Conservation (phyloP, 306 rosid genomes). For the Vachellia pachyceras region DNA sequence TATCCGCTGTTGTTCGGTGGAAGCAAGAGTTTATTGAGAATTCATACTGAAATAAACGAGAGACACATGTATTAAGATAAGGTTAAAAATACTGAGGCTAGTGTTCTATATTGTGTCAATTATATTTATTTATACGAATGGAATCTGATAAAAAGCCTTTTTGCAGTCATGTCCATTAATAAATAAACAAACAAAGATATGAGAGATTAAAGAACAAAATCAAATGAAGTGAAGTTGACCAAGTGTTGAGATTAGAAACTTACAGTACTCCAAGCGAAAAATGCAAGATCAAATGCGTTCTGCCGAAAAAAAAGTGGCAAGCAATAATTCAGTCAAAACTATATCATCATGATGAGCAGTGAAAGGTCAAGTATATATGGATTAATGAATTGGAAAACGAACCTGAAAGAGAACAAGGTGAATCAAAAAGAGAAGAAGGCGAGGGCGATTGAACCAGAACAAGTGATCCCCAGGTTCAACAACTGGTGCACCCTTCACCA, state of each 20-base stretch:
- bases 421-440: conserved; percentile 66
- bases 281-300: conserved; percentile 87
- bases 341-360: neutral
- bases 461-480: conserved; percentile 80
- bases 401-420: conserved; percentile 88
- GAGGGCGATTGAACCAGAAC: conserved; percentile 83
- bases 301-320: conserved; percentile 37
- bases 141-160: neutral
- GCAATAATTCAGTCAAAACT: neutral
- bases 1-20: conserved; percentile 46
- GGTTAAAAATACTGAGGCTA: neutral
- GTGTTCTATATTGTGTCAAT: too few species aligned
- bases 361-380: neutral
- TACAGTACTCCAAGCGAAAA: conserved; percentile 79
- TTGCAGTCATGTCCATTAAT: neutral
- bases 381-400: neutral
- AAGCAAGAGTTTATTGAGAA: conserved; percentile 56
- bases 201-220: neutral
- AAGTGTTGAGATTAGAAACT: conserved; percentile 36
- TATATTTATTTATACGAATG: neutral
- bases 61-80: neutral
- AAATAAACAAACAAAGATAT: neutral
- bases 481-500: conserved; percentile 76
- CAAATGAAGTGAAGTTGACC: neutral
- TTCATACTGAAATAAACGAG: conserved; percentile 47